Percentiles rank a stretch among this genome's conserved stretches.
Evolutionary conservation across 805 yeast species (phyloP).

Genomic region (Metschnikowia lunata): DNA sequence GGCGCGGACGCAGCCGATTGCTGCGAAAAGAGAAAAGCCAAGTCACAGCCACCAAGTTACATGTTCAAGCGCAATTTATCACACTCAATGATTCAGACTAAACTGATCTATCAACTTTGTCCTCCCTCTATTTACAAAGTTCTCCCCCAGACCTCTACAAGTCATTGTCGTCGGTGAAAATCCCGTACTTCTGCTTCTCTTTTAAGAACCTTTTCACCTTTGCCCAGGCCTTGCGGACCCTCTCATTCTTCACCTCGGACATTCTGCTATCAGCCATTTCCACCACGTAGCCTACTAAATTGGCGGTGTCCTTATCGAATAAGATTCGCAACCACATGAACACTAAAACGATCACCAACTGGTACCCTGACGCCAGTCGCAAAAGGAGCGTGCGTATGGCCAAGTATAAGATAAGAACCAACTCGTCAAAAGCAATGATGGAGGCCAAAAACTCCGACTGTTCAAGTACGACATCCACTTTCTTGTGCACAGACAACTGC

Average conservation of each 20-base stretch:
- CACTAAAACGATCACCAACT: conserved; percentile 50
- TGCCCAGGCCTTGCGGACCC: conserved; percentile 36
- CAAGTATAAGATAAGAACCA: conserved; percentile 50
- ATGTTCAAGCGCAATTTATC: too few relatives aligned
- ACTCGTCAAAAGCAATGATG: conserved; percentile 57
- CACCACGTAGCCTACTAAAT: conserved; percentile 39
- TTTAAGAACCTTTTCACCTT: conserved; percentile 28
- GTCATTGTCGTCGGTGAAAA: conserved; percentile 3
- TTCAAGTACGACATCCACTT: conserved; percentile 39
- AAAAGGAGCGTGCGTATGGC: conserved; percentile 55
- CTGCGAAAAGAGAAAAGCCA: too few relatives aligned
- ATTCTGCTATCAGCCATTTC: conserved; percentile 42
- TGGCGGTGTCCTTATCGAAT: conserved; percentile 45
- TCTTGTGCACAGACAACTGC: conserved; percentile 45
- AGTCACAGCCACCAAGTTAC: too few relatives aligned
- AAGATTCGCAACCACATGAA: conserved; percentile 72
- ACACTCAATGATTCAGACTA: too few relatives aligned
- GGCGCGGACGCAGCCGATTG: too few relatives aligned
- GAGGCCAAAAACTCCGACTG: conserved; percentile 38
- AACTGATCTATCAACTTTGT: too few relatives aligned
- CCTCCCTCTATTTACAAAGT: too few relatives aligned
- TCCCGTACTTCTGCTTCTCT: conserved; percentile 21
- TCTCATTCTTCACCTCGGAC: conserved; percentile 41
- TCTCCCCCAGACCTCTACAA: too few relatives aligned
- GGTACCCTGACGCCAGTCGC: conserved; percentile 68